These are phyloP conservation scores for Didymellaceae sp. DNA, from an alignment of 2,329 filamentous ascomycete genomes.

Conservation along the genomic window DNA sequence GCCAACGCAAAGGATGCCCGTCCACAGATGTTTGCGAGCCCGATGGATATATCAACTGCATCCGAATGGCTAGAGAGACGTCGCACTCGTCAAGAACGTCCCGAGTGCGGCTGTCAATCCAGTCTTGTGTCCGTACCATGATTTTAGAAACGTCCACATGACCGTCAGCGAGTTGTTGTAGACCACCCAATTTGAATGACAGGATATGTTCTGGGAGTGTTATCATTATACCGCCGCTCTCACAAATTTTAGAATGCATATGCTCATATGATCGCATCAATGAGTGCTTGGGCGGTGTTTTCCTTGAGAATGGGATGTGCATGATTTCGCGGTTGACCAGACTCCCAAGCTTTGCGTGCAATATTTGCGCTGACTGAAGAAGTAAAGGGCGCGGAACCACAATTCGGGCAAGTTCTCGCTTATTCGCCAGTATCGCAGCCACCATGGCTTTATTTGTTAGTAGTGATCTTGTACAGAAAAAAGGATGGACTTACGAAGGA, in stretches of 20 bases:
- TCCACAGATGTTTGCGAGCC: conserved; percentile 51
- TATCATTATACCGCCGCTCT: conserved; percentile 61
- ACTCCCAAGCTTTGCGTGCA: conserved; percentile 63
- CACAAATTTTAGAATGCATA: conserved; percentile 53
- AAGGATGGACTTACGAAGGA: conserved; percentile 46
- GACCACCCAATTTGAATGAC: conserved; percentile 68
- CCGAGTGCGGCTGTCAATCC: conserved; percentile 58
- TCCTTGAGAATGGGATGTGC: conserved; percentile 66
- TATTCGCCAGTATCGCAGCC: conserved; percentile 52
- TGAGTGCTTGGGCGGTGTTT: conserved; percentile 46
- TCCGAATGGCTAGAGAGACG: conserved; percentile 51
- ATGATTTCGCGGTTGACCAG: conserved; percentile 61
- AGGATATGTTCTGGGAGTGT: conserved; percentile 69
- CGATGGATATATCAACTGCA: conserved; percentile 55
- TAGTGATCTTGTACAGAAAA: conserved; percentile 61
- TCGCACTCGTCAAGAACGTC: conserved; percentile 71
- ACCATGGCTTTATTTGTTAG: conserved; percentile 58
- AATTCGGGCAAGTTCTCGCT: conserved; percentile 56
- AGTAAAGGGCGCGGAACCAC: conserved; percentile 64
- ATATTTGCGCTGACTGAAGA: conserved; percentile 63
- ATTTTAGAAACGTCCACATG: conserved; percentile 49
- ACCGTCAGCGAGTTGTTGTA: conserved; percentile 62
- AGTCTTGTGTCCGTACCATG: conserved; percentile 61
- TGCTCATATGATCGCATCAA: conserved; percentile 44
- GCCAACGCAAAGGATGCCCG: conserved; percentile 51